A percentile compares a stretch with the other conserved stretches of the same genome.
These are phyloP conservation scores for Boletellus ananiceps DNA, from an alignment of 768 basidiomycete species.

Conservation along the genomic window DNA sequence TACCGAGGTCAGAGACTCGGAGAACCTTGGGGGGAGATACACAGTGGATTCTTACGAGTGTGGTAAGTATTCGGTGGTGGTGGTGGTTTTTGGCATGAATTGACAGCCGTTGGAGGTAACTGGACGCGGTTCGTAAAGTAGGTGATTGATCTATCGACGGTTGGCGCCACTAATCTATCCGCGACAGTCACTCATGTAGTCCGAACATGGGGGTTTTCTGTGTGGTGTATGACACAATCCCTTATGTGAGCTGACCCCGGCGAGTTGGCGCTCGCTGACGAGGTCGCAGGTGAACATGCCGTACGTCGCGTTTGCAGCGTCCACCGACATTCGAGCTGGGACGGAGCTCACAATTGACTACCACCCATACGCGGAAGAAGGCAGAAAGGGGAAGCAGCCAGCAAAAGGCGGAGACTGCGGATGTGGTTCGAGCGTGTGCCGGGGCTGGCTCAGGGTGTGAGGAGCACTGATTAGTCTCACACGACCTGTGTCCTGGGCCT, in stretches of 20 bases:
- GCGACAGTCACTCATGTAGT: slow-evolving; percentile 59
- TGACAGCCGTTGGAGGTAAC: slow-evolving; percentile 45
- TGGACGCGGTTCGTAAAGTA: slow-evolving; percentile 77
- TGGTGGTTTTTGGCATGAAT: neutral
- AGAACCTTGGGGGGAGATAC: slow-evolving; percentile 34
- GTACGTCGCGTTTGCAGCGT: slow-evolving; percentile 57
- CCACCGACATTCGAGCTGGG: slow-evolving; percentile 40
- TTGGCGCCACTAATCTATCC: slow-evolving; percentile 2
- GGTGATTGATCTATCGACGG: slow-evolving; percentile 13
- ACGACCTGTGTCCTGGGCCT: neutral
- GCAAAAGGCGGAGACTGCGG: slow-evolving; percentile 30
- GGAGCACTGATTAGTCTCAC: too few species aligned
- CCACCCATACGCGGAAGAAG: slow-evolving; percentile 39
- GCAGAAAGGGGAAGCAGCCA: slow-evolving; percentile 24
- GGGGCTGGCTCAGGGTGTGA: slow-evolving; percentile 34
- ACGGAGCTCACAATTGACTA: slow-evolving; percentile 67
- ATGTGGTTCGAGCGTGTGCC: slow-evolving; percentile 35
- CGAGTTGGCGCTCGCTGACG: neutral
- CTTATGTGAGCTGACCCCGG: slow-evolving; percentile 37
- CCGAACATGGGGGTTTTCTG: slow-evolving; percentile 56
- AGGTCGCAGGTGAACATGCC: slow-evolving; percentile 49
- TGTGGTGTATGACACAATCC: slow-evolving; percentile 59
- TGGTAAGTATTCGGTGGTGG: slow-evolving; percentile 36
- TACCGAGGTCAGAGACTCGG: slow-evolving; percentile 39
- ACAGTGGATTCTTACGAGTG: slow-evolving; percentile 51